phyloP scores from a whole-genome alignment of 2,329 filamentous ascomycete genomes.

The Orbilia brochopaga region DNA sequence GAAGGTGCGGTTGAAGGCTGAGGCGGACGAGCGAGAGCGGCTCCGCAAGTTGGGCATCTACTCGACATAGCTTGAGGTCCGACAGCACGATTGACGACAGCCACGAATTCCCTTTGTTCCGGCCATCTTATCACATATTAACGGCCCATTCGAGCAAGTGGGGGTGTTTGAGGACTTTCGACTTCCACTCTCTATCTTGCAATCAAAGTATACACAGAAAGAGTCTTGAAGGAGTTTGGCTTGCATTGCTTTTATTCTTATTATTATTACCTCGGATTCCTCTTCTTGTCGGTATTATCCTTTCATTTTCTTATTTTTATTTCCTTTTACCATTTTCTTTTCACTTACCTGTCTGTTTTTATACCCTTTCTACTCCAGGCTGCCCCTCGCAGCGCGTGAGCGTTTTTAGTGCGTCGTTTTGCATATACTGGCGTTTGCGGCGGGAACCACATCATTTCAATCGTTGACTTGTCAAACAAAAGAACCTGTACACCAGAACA shows the following conservation, averaged over 20 bases:
- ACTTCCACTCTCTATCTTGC: too few relatives aligned
- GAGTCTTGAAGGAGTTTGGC: conserved; percentile 13
- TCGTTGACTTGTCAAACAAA: not conserved
- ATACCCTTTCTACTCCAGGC: not conserved
- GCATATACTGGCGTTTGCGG: conserved; percentile 5
- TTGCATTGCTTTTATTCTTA: not conserved
- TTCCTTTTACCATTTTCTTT: not conserved
- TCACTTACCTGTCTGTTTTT: too few relatives aligned
- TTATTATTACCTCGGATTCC: not conserved
- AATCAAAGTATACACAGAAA: not conserved
- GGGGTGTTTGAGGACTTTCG: too few relatives aligned
- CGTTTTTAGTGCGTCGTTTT: not conserved
- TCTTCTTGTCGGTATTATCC: conserved; percentile 6
- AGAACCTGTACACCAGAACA: not conserved
- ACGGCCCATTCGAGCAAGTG: too few relatives aligned
- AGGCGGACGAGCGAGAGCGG: conserved; percentile 20
- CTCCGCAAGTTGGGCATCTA: conserved; percentile 33
- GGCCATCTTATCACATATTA: not conserved
- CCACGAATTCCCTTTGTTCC: conserved; percentile 42
- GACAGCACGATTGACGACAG: conserved; percentile 10
- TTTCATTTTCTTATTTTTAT: not conserved
- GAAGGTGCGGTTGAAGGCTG: conserved; percentile 13
- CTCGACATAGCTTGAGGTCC: not conserved
- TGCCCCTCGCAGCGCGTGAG: too few relatives aligned
- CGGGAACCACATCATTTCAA: not conserved